A percentile compares a stretch with the other conserved stretches of the same genome.
These are phyloP conservation scores for Phaseolus coccineus DNA, from an alignment of 331 rosid species.

Conservation along the genomic window DNA sequence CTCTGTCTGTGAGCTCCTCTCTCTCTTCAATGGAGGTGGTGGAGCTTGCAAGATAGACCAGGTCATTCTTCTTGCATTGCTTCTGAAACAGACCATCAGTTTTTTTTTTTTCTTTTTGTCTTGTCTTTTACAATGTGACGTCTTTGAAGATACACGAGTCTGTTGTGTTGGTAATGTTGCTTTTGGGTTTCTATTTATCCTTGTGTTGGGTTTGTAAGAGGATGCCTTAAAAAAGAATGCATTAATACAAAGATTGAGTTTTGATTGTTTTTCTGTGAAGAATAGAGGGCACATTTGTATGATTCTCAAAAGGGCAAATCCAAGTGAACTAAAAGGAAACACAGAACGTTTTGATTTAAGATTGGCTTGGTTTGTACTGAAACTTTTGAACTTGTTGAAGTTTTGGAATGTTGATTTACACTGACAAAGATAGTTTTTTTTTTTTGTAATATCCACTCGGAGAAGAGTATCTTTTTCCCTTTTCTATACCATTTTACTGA, in stretches of 20 bases:
- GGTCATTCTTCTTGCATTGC: conserved; percentile 51
- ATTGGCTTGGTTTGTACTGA: background rate
- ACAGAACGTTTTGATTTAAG: background rate
- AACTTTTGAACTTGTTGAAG: background rate
- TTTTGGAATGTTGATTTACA: conserved; percentile 28
- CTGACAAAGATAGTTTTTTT: background rate
- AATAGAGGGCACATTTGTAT: background rate
- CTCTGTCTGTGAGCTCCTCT: conserved; percentile 48
- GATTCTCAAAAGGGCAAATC: conserved; percentile 15
- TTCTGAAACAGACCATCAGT: background rate
- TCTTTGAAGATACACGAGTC: conserved; percentile 5
- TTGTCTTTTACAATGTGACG: background rate
- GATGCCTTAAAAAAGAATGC: background rate
- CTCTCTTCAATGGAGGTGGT: conserved; percentile 55
- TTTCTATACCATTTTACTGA: background rate
- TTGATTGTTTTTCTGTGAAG: conserved; percentile 30
- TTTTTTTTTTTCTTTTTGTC: background rate
- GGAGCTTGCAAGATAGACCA: conserved; percentile 62
- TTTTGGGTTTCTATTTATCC: background rate
- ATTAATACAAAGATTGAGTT: conserved; percentile 37
- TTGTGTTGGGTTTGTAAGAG: conserved; percentile 13
- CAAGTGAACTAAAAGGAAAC: background rate
- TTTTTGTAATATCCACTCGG: background rate
- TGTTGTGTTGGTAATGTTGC: conserved; percentile 26
- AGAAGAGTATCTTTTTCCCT: background rate